These are phyloP conservation scores for Colletotrichum salicis DNA, from an alignment of 2,329 filamentous ascomycete genomes.

Conservation along the genomic window DNA sequence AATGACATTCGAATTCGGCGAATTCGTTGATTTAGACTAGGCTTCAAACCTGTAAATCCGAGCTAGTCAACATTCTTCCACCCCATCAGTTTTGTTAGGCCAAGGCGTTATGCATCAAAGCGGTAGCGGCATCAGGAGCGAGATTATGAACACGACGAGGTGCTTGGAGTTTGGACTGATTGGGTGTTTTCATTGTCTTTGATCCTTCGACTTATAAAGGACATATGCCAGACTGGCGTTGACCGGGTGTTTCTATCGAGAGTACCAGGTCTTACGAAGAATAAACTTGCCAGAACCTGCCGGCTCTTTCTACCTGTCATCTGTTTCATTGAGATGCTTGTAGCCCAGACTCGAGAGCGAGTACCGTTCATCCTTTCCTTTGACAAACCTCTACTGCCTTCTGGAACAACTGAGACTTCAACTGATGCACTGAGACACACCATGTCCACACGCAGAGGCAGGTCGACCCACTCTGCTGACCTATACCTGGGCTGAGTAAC, in stretches of 20 bases:
- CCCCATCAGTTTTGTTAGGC: slow-evolving; percentile 7
- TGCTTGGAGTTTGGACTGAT: slow-evolving; percentile 20
- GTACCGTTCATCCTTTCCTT: not conserved
- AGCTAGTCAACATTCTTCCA: not conserved
- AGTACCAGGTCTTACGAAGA: not conserved
- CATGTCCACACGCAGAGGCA: not conserved
- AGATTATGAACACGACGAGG: slow-evolving; percentile 28
- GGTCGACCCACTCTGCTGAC: not conserved
- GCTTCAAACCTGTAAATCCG: slow-evolving; percentile 29
- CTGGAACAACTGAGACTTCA: not conserved
- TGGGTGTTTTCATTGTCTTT: not conserved
- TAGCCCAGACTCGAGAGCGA: too few relatives aligned
- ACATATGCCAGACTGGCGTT: not conserved
- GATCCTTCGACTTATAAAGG: slow-evolving; percentile 1
- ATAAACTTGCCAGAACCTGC: slow-evolving; percentile 4
- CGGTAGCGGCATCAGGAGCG: slow-evolving; percentile 27
- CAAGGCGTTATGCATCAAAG: slow-evolving; percentile 33
- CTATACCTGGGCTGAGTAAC: not conserved
- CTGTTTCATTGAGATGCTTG: not conserved
- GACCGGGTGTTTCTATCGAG: not conserved
- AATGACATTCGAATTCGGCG: not conserved
- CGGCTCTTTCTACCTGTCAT: not conserved
- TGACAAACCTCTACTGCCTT: not conserved
- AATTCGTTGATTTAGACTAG: slow-evolving; percentile 34
- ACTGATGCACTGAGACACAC: not conserved